These are phyloP conservation scores for Globisporangium canariense DNA, from an alignment of 352 stramenopile species.

Conservation along the genomic window DNA sequence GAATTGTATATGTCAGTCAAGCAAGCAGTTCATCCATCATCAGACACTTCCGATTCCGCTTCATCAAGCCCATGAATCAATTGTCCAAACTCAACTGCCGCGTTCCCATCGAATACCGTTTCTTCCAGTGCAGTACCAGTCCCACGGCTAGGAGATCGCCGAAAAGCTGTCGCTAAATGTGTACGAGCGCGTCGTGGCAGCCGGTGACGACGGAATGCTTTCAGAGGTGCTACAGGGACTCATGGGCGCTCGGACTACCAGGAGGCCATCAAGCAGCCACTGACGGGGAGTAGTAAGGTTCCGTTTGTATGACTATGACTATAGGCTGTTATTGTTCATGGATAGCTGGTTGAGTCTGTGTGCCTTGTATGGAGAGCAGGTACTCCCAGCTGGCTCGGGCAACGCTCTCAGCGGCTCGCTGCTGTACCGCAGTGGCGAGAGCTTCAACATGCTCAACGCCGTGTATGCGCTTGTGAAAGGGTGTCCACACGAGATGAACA, in stretches of 20 bases:
- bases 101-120: too few species aligned
- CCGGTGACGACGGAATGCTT: background rate
- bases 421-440: background rate
- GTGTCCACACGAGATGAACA: slow-evolving; percentile 49
- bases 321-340: background rate
- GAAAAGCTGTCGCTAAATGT: background rate
- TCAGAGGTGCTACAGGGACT: background rate
- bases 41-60: too few species aligned
- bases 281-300: background rate
- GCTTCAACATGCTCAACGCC: slow-evolving; percentile 24
- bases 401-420: background rate
- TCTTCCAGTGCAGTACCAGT: too few species aligned
- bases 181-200: background rate
- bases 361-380: background rate
- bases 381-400: background rate
- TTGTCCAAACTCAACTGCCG: too few species aligned
- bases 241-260: background rate
- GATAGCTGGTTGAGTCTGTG: background rate
- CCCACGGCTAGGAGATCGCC: background rate
- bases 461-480: slow-evolving; percentile 67
- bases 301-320: background rate
- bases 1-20: too few species aligned
- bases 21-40: too few species aligned
- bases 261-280: background rate
- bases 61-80: too few species aligned